Evolutionary conservation across 23 red algal species (phyloP).

Genomic region (Gracilaria gracilis): DNA sequence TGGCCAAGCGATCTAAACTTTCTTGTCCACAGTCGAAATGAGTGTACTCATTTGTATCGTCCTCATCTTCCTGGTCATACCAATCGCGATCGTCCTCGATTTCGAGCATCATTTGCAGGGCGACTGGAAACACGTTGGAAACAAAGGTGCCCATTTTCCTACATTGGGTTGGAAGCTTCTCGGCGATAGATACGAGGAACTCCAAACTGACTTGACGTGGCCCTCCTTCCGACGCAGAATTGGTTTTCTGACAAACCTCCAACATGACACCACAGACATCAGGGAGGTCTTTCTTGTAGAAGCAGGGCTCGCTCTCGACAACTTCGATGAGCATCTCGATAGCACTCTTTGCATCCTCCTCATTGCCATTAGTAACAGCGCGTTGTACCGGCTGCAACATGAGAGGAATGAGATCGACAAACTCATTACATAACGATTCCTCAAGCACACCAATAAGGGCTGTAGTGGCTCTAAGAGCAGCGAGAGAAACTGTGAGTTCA

Average conservation of each 20-base stretch:
- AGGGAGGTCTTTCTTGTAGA: conserved; percentile 79
- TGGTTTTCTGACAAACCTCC: conserved; percentile 55
- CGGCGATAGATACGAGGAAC: conserved; percentile 87
- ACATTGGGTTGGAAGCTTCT: conserved; percentile 87
- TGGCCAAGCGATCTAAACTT: conserved; percentile 93
- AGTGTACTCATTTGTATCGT: conserved; percentile 74
- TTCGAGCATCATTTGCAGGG: conserved; percentile 95
- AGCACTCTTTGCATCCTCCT: conserved; percentile 72
- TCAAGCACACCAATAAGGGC: conserved; percentile 77
- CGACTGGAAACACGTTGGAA: conserved; percentile 74
- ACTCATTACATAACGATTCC: conserved; percentile 75
- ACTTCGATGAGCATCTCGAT: conserved; percentile 96
- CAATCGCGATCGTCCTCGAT: conserved; percentile 96
- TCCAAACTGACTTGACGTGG: conserved; percentile 89
- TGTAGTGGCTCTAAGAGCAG: conserved; percentile 81
- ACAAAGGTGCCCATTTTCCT: conserved; percentile 85
- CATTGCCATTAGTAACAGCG: conserved; percentile 60
- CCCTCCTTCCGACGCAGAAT: conserved; percentile 62
- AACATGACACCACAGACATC: conserved; percentile 76
- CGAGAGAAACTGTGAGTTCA: conserved; percentile 62
- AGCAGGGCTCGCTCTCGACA: conserved; percentile 83
- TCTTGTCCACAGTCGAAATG: conserved; percentile 93
- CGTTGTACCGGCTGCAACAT: conserved; percentile 71
- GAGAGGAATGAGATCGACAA: conserved; percentile 85
- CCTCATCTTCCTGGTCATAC: conserved; percentile 92